Evolutionary conservation across 768 basidiomycete genomes (phyloP), one percentile per base, ranked within the genome.

Genomic region (Tylopilus sp.): DNA sequence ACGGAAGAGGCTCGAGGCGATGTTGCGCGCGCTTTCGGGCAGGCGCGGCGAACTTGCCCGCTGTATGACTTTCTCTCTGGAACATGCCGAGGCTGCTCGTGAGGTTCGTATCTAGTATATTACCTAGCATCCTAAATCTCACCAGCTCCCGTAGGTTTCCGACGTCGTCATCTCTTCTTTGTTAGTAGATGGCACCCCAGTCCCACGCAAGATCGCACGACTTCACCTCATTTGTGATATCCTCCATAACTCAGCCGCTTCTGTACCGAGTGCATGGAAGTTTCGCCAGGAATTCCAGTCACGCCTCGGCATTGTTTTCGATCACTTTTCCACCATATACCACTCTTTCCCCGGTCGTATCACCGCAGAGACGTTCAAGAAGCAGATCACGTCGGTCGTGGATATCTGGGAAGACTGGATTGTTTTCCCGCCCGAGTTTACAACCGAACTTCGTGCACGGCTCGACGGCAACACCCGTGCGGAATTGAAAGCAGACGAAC

Each of bases 401-500:
- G 95, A 98, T 62, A 86, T 98, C 26, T 98, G 97, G 94, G 97
- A 98, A 64, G 88, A 97, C 66, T 95, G 95, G 94, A 95, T 98
- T 51, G 90, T 98, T 28, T 98, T 98, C 65, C 78, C 91, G 47
- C 88, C 87, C 3, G 90, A 95, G 48, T 90, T 88, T 61, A 94
- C 89, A 0, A 63, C 77, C 2, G 83, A 86, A 59, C 76, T 95
- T 15, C 77, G 91, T 22, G 70, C 69, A 48, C 75, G 93, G 50
- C 76, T 98, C 44, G 90, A 95, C 44, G 91, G 91, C 20, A 70
- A 64, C 18, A 56, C 62, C 1, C 61, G 60, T 22, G 59, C 67
- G 20, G 66, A 69, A 45, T 56, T 69, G 36, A 60, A 63, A 42
- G 57, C 60, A 2, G 56, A 57, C 30, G 62, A 69, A 18, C 61